Conservation (phyloP, 768 basidiomycete genomes). For the Roridomyces roridus region DNA sequence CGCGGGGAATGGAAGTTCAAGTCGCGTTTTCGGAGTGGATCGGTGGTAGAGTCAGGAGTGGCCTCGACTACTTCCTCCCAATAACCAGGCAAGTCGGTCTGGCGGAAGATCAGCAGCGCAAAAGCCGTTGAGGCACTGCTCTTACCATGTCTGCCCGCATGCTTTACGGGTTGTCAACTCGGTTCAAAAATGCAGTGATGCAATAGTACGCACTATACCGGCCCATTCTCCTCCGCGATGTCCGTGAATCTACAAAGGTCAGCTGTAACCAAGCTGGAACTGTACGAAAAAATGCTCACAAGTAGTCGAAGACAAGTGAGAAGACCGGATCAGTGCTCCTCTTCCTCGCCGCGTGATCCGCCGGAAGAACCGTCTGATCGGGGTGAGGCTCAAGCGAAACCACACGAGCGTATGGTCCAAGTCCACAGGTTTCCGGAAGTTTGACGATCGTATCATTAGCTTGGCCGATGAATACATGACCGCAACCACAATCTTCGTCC, state of each 20-base stretch:
- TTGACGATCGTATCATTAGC: conserved; percentile 32
- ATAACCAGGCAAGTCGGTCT: conserved; percentile 23
- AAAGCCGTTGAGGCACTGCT: background rate
- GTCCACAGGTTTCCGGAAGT: conserved; percentile 30
- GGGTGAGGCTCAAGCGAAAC: conserved; percentile 24
- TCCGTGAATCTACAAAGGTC: conserved; percentile 16
- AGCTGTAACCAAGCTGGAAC: conserved; percentile 23
- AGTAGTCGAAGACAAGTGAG: no score
- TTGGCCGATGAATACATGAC: conserved; percentile 30
- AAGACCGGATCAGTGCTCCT: conserved; percentile 1
- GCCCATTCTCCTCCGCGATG: conserved; percentile 20
- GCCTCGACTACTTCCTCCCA: conserved; percentile 13
- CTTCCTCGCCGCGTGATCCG: no score
- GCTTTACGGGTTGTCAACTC: background rate
- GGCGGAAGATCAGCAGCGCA: background rate
- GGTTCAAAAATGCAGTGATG: background rate
- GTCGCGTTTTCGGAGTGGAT: conserved; percentile 18
- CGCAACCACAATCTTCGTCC: conserved; percentile 19
- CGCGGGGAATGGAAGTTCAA: conserved; percentile 24
- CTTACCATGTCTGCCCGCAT: conserved; percentile 20
- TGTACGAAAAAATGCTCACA: background rate
- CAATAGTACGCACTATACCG: conserved; percentile 6
- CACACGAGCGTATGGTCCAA: conserved; percentile 33
- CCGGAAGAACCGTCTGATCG: conserved; percentile 24
- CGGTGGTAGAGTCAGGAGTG: conserved; percentile 23